A percentile compares a stretch with the other conserved stretches of the same genome.
Conservation (phyloP, 805 yeast species). For the Candida manassasensis region DNA sequence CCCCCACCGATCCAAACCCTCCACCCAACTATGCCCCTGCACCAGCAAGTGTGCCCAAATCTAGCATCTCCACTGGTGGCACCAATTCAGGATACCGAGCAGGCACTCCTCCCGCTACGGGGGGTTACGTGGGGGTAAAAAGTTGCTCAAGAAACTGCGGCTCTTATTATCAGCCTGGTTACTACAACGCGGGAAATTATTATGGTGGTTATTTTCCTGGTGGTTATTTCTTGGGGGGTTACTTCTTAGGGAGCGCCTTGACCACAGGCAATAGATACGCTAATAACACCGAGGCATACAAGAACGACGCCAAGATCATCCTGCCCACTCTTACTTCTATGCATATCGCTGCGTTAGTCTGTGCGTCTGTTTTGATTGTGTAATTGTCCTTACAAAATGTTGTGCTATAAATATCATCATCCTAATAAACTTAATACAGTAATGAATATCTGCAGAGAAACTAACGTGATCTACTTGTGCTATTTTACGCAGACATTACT, state of each 20-base stretch:
- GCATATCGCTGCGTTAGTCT: no score
- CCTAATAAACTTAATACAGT: no score
- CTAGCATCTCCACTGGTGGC: not conserved
- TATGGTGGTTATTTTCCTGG: conserved; percentile 5
- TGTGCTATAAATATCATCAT: no score
- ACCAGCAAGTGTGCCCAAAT: conserved; percentile 2
- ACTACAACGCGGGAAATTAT: conserved; percentile 2
- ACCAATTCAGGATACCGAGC: conserved; percentile 1
- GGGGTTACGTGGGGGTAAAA: not conserved
- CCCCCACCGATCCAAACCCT: not conserved
- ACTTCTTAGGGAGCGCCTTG: conserved; percentile 1
- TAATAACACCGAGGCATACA: not conserved
- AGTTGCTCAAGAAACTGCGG: conserved; percentile 2
- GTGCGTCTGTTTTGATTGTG: no score
- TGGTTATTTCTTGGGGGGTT: conserved; percentile 1
- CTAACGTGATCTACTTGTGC: no score
- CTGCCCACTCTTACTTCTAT: no score
- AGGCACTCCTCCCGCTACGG: not conserved
- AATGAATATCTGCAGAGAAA: no score
- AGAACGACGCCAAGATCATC: no score
- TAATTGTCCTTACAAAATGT: no score
- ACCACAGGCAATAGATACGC: conserved; percentile 1
- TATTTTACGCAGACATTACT: no score
- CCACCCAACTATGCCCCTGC: not conserved
- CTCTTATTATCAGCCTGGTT: conserved; percentile 5